Percentiles rank a stretch among this genome's conserved stretches.
Evolutionary conservation across 495 filamentous ascomycete species (phyloP).

Genomic region (Elasticomyces elasticus): DNA sequence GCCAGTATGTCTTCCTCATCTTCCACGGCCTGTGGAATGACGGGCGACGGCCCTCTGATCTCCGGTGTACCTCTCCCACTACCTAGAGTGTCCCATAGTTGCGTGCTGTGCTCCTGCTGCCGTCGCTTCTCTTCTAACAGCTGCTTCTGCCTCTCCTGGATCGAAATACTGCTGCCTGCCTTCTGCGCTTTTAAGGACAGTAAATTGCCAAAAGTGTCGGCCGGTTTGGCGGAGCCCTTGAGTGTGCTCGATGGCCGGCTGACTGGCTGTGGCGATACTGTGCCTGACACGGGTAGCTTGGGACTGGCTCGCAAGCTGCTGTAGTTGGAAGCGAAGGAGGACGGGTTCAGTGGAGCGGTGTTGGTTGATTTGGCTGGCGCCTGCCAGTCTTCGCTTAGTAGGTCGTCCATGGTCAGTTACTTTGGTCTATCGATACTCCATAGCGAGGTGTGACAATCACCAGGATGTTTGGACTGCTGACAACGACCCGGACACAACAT

Average conservation of each 20-base stretch:
- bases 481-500: too few species aligned
- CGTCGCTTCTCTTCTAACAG: constrained; percentile 66
- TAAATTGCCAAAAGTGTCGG: constrained; percentile 84
- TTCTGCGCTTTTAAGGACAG: constrained; percentile 66
- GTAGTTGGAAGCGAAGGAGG: constrained; percentile 8
- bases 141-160: constrained; percentile 76
- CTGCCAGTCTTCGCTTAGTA: constrained; percentile 19
- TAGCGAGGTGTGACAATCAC: background rate
- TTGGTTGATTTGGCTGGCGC: constrained; percentile 9
- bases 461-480: too few species aligned
- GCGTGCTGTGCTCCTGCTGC: constrained; percentile 60
- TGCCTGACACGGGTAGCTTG: constrained; percentile 43
- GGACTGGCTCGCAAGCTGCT: constrained; percentile 17
- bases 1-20: constrained; percentile 53
- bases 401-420: constrained; percentile 17
- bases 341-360: constrained; percentile 2
- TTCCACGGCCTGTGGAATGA: constrained; percentile 13
- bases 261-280: constrained; percentile 43
- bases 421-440: background rate
- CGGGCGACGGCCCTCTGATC: constrained; percentile 15
- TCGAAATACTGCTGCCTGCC: constrained; percentile 54
- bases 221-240: constrained; percentile 44
- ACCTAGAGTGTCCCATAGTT: constrained; percentile 64
- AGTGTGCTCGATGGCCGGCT: constrained; percentile 32
- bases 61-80: constrained; percentile 40